Evolutionary conservation across 31 red algal genomes (phyloP), one percentile per base, ranked within the genome.

Genomic region (Bonnemaisonia californica): DNA sequence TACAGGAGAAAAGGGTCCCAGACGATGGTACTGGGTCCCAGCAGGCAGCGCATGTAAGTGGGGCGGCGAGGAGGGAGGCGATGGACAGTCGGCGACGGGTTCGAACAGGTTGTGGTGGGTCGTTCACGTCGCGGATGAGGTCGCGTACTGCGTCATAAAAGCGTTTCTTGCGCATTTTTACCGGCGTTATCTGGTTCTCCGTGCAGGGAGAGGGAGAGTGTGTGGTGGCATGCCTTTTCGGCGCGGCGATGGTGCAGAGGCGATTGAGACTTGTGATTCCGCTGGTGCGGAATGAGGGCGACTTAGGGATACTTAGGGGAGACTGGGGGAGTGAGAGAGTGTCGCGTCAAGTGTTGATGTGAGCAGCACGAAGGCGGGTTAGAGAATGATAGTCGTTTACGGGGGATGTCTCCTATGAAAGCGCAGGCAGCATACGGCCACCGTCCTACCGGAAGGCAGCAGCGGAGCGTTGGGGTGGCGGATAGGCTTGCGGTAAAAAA

Each of bases 91-190:
- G 73, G 41, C 48, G 75, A 8, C 74, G 45, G 74, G 84, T 57
- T 22, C 74, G 84, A 0, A 39, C 74, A 54, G 82, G 70, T 45
- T 76, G 58, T 57, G 71, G 54, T 26, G 82, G 70, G 57, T 86
- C 82, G 70, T 86, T 48, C 31, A 62, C 71, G 62, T 86, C 82
- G 71, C 82, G 82, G 39, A 76, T 86, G 82, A 86, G 82, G 74
- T 86, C 82, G 42, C 70, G 82, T 34, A 76, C 82, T 56, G 82
- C 82, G 48, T 86, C 70, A 41, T 86, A 86, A 47, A 86, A 86
- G 37, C 70, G 71, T 54, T 86, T 86, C 48, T 63, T 86, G 21
- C 70, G 67, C 82, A 86, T 86, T 76, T 76, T 47, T 55, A 54
- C 34, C 12, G 26, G 51, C 8, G 29, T 51, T 51, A 54, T 55